These are phyloP conservation scores for Trifolium fragiferum DNA, from an alignment of 306 rosid species.

Conservation along the genomic window DNA sequence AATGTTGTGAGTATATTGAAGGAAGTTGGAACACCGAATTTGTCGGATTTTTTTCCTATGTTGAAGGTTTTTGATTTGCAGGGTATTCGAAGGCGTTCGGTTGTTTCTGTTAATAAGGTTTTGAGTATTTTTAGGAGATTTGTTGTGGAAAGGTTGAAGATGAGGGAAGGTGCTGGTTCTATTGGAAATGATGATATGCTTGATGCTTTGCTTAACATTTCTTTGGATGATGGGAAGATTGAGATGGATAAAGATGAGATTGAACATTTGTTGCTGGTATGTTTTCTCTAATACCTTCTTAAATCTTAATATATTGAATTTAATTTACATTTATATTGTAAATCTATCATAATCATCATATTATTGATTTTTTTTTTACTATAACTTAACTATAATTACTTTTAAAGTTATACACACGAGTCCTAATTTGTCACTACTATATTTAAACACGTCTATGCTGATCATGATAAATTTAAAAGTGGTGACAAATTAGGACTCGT, in stretches of 20 bases:
- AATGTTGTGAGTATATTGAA: slow-evolving; percentile 34
- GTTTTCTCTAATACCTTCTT: neutral
- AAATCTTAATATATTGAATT: neutral
- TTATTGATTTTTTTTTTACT: too few relatives aligned
- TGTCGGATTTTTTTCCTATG: slow-evolving; percentile 38
- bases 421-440: too few relatives aligned
- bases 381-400: too few relatives aligned
- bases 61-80: slow-evolving; percentile 29
- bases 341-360: too few relatives aligned
- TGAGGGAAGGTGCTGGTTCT: neutral
- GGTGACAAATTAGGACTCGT: too few relatives aligned
- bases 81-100: slow-evolving; percentile 24
- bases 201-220: slow-evolving; percentile 51
- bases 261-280: slow-evolving; percentile 46
- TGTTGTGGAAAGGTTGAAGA: slow-evolving; percentile 42
- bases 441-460: too few relatives aligned
- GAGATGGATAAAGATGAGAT: slow-evolving; percentile 47
- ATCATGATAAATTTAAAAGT: too few relatives aligned
- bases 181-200: slow-evolving; percentile 38
- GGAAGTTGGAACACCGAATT: slow-evolving; percentile 35
- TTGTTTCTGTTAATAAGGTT: slow-evolving; percentile 33
- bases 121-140: slow-evolving; percentile 35
- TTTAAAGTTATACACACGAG: too few relatives aligned
- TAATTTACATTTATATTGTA: too few relatives aligned
- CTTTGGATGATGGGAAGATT: slow-evolving; percentile 39